Evolutionary conservation across 768 basidiomycete genomes (phyloP).

Genomic region (Termitomyces sp.): DNA sequence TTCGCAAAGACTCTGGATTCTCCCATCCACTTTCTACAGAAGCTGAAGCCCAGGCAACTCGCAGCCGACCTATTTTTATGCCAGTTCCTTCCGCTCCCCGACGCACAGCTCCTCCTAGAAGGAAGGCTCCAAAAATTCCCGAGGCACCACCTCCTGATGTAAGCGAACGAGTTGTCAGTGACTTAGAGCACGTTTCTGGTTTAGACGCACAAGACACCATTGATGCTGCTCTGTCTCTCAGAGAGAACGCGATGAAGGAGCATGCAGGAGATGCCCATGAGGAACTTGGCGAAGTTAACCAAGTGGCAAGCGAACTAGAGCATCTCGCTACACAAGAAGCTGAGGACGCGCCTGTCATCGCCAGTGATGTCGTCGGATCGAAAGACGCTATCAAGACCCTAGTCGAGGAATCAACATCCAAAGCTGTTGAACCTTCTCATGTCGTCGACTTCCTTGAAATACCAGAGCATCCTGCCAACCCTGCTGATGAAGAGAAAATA

Average conservation of each 20-base stretch:
- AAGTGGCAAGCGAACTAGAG: not conserved
- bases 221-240: slow-evolving; percentile 14
- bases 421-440: not conserved
- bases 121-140: slow-evolving; percentile 50
- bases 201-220: not conserved
- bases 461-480: not conserved
- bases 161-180: slow-evolving; percentile 6
- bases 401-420: not conserved
- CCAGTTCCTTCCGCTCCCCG: slow-evolving; percentile 71
- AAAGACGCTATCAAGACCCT: not conserved
- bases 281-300: slow-evolving; percentile 10
- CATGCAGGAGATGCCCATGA: slow-evolving; percentile 11
- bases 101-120: slow-evolving; percentile 70
- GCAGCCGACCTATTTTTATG: slow-evolving; percentile 48
- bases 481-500: not conserved
- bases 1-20: slow-evolving; percentile 20
- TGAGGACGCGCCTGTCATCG: not conserved
- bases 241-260: not conserved
- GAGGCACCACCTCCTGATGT: slow-evolving; percentile 12
- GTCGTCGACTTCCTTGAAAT: not conserved
- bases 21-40: slow-evolving; percentile 21
- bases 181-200: slow-evolving; percentile 4
- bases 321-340: not conserved
- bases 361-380: not conserved
- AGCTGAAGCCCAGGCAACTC: slow-evolving; percentile 24